Conservation (phyloP, 345 rosid genomes). For the Eucalyptus victrix region DNA sequence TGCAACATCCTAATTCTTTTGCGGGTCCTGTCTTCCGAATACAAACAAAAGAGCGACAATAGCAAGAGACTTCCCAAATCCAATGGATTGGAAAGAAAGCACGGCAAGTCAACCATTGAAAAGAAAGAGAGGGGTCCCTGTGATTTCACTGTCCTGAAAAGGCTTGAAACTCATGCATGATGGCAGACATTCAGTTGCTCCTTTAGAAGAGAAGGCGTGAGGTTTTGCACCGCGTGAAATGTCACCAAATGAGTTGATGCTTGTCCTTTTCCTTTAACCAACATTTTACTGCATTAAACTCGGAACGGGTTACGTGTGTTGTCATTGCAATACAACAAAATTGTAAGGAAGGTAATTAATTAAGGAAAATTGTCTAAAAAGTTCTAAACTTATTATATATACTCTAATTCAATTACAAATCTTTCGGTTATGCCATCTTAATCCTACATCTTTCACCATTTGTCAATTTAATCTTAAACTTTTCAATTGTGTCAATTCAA, state of each 20-base stretch:
- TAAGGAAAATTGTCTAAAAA: neutral
- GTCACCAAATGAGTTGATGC: neutral
- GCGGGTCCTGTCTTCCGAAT: neutral
- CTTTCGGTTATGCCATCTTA: neutral
- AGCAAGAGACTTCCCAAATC: neutral
- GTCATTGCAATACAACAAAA: neutral
- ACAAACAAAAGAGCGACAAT: neutral
- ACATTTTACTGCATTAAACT: neutral
- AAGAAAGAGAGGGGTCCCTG: neutral
- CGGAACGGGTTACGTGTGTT: neutral
- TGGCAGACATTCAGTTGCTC: neutral
- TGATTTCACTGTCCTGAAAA: neutral
- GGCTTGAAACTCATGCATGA: neutral
- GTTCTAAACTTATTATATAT: neutral
- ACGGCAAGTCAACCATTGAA: neutral
- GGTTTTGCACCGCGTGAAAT: neutral
- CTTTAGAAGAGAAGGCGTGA: neutral
- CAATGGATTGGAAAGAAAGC: neutral
- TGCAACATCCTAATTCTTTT: neutral
- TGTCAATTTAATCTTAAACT: too few relatives aligned
- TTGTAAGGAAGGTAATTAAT: neutral
- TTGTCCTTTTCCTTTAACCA: neutral
- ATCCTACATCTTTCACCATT: rapidly evolving
- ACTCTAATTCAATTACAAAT: too few relatives aligned
- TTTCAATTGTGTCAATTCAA: neutral